Base-by-base conservation (phyloP, 164 flowering plant genomes). In the Liriodendron chinense region DNA sequence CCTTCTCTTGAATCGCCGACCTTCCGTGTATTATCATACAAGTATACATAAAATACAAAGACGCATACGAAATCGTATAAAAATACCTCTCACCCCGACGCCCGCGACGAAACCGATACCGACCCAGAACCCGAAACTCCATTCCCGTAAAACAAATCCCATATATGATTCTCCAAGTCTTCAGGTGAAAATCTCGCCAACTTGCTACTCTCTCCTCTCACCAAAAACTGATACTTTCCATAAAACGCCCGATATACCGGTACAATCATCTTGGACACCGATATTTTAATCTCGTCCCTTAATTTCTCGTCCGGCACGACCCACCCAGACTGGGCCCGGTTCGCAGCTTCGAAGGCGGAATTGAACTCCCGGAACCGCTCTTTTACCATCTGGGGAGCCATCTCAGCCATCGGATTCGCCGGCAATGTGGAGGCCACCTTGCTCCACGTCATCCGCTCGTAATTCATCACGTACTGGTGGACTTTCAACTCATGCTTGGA, bases 141-240 rank as follows among this genome's bases (percentile, higher is more conserved):
- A 2, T 20, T 26, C 9, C 91, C 94, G 43, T 71, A 43, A 47
- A 93, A 89, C 74, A 95, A 69, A 79, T 88, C 97, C 23, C 92
- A 91, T 74, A 93, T 70, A 82, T 89, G 86, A 80, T 88, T 93
- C 2, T 74, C 88, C 80, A 95, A 26, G 82, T 93, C 94, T 9
- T 91, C 94, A 12, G 98, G 96, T 69, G 89, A 74, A 76, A 78
- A 90, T 78, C 82, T 85, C 80, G 91, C 84, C 12, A 83, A 59
- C 1, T 79, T 43, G 57, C 80, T 84, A 16, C 59, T 10, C 20
- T 78, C 84, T 12, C 76, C 71, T 66, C 56, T 56, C 71, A 72
- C 34, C 34, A 47, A 13, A 6, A 9, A 72, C 48, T 86, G 72
- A 43, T 79, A 78, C 61, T 75, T 84, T 25, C 78, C 83, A 73